Percentiles rank a stretch among this genome's conserved stretches.
Evolutionary conservation across 1,284 basidiomycete species (phyloP).

Genomic region (Sparassis latifolia): DNA sequence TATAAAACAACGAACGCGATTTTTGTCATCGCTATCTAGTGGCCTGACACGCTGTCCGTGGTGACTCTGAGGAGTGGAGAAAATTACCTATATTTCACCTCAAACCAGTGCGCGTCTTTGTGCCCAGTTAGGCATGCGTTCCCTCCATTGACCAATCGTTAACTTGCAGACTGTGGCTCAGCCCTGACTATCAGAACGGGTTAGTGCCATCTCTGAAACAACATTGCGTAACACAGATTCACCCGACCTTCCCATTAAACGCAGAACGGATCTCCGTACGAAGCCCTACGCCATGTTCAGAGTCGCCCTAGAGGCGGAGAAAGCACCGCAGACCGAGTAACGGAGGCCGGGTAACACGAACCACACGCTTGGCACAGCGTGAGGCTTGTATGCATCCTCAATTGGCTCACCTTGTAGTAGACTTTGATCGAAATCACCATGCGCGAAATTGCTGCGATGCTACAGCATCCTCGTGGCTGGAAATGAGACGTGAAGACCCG

Average conservation of each 20-base stretch:
- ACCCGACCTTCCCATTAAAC: too few species aligned
- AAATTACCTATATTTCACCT: constrained; percentile 13
- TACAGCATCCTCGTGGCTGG: not conserved
- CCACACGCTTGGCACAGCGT: not conserved
- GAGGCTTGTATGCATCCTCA: not conserved
- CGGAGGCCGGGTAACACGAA: not conserved
- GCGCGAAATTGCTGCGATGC: not conserved
- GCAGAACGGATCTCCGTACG: constrained; percentile 9
- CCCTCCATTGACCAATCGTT: not conserved
- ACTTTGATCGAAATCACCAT: not conserved
- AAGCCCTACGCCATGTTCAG: constrained; percentile 13
- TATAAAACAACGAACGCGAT: not conserved
- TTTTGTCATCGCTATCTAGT: constrained; percentile 2
- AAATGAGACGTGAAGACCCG: not conserved
- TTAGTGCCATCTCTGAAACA: not conserved
- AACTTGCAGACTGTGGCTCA: constrained; percentile 13
- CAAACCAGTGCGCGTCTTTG: constrained; percentile 13
- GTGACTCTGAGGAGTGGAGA: constrained; percentile 8
- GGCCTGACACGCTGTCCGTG: constrained; percentile 15
- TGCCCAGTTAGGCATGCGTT: not conserved
- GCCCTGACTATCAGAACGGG: constrained; percentile 19
- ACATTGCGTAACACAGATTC: too few species aligned
- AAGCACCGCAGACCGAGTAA: constrained; percentile 7
- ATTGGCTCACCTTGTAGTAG: not conserved
- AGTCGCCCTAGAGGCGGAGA: constrained; percentile 5